Conservation (phyloP, 805 yeast species). For the Tetrapisispora phaffii region DNA sequence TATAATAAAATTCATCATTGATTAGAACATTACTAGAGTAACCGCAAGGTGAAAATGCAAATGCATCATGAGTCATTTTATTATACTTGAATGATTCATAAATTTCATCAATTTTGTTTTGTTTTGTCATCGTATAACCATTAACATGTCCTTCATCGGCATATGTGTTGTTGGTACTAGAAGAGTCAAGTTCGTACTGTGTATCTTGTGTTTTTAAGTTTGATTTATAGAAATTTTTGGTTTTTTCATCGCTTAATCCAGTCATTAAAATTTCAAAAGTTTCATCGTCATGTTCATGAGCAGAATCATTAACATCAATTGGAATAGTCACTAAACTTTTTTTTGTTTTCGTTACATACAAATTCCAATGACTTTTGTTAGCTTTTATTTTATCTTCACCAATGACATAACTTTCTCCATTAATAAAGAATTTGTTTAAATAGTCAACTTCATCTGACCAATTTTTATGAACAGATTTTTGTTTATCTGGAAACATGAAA, state of each 20-base stretch:
- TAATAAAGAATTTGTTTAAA: conserved; percentile 53
- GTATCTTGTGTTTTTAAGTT: background rate
- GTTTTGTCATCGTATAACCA: conserved; percentile 59
- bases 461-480: conserved; percentile 65
- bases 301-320: conserved; percentile 5
- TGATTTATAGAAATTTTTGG: background rate
- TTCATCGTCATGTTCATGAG: conserved; percentile 39
- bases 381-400: conserved; percentile 51
- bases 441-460: conserved; percentile 76
- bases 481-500: conserved; percentile 86
- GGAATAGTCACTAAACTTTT: conserved; percentile 8
- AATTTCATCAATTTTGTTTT: conserved; percentile 53
- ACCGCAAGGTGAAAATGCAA: conserved; percentile 90
- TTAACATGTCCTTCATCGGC: conserved; percentile 57
- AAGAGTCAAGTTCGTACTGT: background rate
- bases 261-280: conserved; percentile 91
- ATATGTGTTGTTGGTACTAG: conserved; percentile 10
- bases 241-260: conserved; percentile 44
- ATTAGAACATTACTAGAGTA: conserved; percentile 79
- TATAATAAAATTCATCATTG: conserved; percentile 56
- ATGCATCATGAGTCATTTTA: conserved; percentile 62
- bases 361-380: conserved; percentile 77
- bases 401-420: conserved; percentile 61
- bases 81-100: conserved; percentile 30
- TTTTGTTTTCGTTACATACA: conserved; percentile 54